Evolutionary conservation across 2,329 filamentous ascomycete species (phyloP), one percentile per base, ranked within the genome.

Genomic region (Paracamarosporium sp.): DNA sequence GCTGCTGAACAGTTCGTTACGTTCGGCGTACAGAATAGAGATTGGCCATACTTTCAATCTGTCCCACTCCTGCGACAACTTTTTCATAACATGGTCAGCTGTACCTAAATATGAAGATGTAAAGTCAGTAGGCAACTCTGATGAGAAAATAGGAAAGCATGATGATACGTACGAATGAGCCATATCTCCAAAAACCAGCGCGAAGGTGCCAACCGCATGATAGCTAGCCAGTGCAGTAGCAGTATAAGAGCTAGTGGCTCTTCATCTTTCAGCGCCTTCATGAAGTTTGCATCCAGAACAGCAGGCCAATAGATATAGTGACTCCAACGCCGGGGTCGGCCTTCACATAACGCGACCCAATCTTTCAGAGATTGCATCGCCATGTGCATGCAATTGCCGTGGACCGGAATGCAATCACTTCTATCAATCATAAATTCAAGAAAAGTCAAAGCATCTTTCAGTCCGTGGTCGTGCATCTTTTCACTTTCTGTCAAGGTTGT

Each of bases 121-220:
- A n/a, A n/a, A n/a, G n/a, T n/a, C n/a, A n/a, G n/a, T n/a, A n/a
- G n/a, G n/a, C n/a, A n/a, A 5, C n/a, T 11, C 5, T 5, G 38
- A 7, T 17, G 8, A 22, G 5, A 41, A 41, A 22, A 15, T 17
- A 2, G 27, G 15, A 3, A 5, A 31, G 13, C 2, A 4, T 17
- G n/a, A 46, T 3, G 15, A 20, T 20, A 46, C 20, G 24, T 45
- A 33, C 47, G 45, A 11, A 41, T 20, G 24, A 48, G 35, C 53
- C 53, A 56, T 17, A 5, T 8, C n/a, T 51, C 45, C 27, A 56
- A 17, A 12, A 45, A 56, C 53, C 53, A 56, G 8, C 46, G 45
- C 15, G 31, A 31, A 6, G 38, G 22, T 25, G 33, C 46, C 11
- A 45, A 24, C 9, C 41, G 36, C 20, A 56, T 12, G 5, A 56